A percentile compares a stretch with the other conserved stretches of the same genome.
Conservation (phyloP, 257 asterid genomes). For the Scutellaria galericulata region DNA sequence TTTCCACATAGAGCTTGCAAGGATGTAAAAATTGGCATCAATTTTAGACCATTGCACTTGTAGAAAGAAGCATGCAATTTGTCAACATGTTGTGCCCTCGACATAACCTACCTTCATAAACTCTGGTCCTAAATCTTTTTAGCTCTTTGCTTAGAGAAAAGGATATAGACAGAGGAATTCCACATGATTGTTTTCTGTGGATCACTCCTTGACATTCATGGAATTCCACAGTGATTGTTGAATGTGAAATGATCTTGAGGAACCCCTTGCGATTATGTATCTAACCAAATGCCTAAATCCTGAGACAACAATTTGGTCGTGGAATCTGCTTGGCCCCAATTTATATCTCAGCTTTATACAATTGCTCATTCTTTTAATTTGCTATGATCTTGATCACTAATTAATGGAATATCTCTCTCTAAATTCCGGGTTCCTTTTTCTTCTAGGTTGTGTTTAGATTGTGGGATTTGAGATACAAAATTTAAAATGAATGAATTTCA, state of each 20-base stretch:
- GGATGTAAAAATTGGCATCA: conserved; percentile 2
- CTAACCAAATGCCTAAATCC: background rate
- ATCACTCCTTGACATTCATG: background rate
- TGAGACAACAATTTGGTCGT: no score
- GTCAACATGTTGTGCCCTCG: no score
- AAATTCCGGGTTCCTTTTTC: no score
- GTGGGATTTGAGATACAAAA: no score
- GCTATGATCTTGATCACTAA: conserved; percentile 2
- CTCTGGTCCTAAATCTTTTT: background rate
- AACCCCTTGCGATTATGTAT: background rate
- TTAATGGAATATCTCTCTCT: background rate
- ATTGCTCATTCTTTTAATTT: conserved; percentile 69
- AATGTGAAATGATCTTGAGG: no score
- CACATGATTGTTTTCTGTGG: background rate
- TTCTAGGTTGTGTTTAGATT: no score
- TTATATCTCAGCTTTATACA: conserved; percentile 54
- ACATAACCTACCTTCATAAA: background rate
- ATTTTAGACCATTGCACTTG: background rate
- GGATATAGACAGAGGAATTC: background rate
- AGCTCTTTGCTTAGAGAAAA: background rate
- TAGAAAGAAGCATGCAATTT: background rate
- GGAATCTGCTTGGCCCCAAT: conserved; percentile 71
- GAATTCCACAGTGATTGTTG: conserved; percentile 2
- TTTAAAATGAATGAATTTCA: no score
- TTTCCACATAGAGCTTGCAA: background rate